Percentiles rank a stretch among this genome's conserved stretches.
These are phyloP conservation scores for Phytophthora pseudosyringae DNA, from an alignment of 352 stramenopile species.

Conservation along the genomic window DNA sequence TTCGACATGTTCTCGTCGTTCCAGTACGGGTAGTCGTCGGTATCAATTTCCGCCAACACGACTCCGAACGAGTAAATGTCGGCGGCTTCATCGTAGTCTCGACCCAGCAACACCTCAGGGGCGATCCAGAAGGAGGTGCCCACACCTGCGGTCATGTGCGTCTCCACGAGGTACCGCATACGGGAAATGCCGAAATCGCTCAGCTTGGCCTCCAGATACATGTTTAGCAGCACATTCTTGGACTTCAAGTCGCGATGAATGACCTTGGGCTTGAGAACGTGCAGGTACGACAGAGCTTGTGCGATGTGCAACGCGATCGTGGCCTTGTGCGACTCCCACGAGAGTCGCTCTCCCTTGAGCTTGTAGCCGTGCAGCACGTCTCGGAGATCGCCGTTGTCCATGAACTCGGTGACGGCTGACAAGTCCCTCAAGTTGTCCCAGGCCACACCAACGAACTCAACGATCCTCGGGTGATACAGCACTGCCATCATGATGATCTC, in stretches of 20 bases:
- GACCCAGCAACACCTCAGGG: constrained; percentile 62
- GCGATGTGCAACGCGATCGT: constrained; percentile 59
- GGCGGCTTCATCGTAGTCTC: constrained; percentile 55
- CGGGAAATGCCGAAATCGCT: constrained; percentile 71
- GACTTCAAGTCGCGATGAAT: constrained; percentile 58
- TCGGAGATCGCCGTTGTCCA: constrained; percentile 63
- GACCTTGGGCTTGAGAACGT: constrained; percentile 55
- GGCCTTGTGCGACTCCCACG: constrained; percentile 53
- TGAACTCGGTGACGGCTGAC: constrained; percentile 60
- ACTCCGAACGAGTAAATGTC: constrained; percentile 69
- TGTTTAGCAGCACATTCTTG: constrained; percentile 60
- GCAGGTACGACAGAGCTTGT: constrained; percentile 56
- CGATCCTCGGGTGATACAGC: constrained; percentile 50
- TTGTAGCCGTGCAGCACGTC: constrained; percentile 53
- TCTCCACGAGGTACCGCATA: constrained; percentile 43
- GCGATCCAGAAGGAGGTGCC: constrained; percentile 54
- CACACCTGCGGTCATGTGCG: constrained; percentile 49
- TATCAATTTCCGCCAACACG: constrained; percentile 63
- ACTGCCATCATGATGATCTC: constrained; percentile 57
- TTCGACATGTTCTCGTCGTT: constrained; percentile 41
- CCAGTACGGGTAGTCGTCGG: constrained; percentile 50
- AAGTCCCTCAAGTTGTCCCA: constrained; percentile 54
- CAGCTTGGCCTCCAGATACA: constrained; percentile 66
- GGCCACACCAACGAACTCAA: constrained; percentile 54
- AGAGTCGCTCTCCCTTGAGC: constrained; percentile 35